phyloP scores from a whole-genome alignment of 2,329 filamentous ascomycete genomes.

The Macrophomina pseudophaseolina region DNA sequence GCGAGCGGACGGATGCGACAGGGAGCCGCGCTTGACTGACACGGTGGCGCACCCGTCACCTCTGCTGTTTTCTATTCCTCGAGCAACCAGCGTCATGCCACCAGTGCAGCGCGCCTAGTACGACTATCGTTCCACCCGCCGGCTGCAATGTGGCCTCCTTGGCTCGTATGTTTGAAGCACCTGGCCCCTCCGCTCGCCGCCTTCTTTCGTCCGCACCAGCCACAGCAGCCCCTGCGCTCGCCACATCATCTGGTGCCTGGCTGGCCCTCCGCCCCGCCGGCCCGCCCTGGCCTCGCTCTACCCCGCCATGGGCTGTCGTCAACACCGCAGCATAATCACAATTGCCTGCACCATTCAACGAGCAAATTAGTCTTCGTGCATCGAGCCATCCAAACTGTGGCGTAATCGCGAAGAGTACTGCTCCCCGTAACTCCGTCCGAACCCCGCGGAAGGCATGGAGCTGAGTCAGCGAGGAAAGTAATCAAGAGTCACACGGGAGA shows the following conservation, averaged over 20 bases:
- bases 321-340: too few relatives aligned
- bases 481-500: too few relatives aligned
- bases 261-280: background rate
- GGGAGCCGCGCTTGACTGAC: slow-evolving; percentile 8
- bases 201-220: background rate
- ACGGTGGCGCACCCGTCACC: slow-evolving; percentile 23
- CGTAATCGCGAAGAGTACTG: too few relatives aligned
- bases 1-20: slow-evolving; percentile 4
- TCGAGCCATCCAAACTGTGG: too few relatives aligned
- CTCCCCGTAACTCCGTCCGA: too few relatives aligned
- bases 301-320: too few relatives aligned
- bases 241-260: background rate
- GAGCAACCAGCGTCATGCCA: slow-evolving; percentile 17
- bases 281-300: background rate
- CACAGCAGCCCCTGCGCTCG: background rate
- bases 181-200: background rate
- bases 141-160: slow-evolving; percentile 20
- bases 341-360: too few relatives aligned
- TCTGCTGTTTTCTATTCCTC: slow-evolving; percentile 1
- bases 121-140: slow-evolving; percentile 10
- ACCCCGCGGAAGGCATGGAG: too few relatives aligned
- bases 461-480: too few relatives aligned
- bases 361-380: too few relatives aligned
- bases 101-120: background rate
- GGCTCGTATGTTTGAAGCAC: slow-evolving; percentile 23